Evolutionary conservation across 73 alveolate species (phyloP), one percentile per base, ranked within the genome.

Genomic region (Blepharisma japonicum): DNA sequence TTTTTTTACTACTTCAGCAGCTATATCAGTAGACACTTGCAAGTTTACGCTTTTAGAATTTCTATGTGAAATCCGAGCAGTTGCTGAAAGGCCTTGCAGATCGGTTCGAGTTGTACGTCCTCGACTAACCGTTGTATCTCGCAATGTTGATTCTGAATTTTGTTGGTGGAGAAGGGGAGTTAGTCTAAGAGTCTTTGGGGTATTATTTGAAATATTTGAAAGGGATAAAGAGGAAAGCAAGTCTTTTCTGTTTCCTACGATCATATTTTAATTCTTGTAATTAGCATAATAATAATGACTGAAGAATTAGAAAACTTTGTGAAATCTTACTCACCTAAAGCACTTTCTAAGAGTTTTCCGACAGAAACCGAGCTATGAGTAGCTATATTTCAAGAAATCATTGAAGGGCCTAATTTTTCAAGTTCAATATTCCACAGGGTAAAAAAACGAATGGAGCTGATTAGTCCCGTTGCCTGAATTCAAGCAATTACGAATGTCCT

Each of bases 1-100:
- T 20, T 82, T 55, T 55, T 81, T 23, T 6, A 86, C 93, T 6
- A 86, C 93, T 27, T 48, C 9, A 6, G 88, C 92, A 53, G 92
- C 92, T 39, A 85, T 68, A 55, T 85, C 92, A 50, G 92, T 88
- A 2, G 92, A 71, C 50, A 82, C 77, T 27, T 82, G 42, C 42
- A 32, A 32, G 42, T 32, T 32, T 0, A 32, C 42, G 42, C 42
- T 32, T 80, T 8, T 71, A 32, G 42, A 32, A 32, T 32, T 32
- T 32, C 42, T 32, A 32, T 32, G 42, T 32, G 42, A 32, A 32
- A 32, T 32, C 5, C 42, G 42, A 32, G 0, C 42, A 1, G 42
- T 32, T 3, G 42, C 3, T 32, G 42, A 32, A 32, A 32, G 42
- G 42, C 42, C 42, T 32, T 32, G 42, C 42, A 32, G 42, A 32